A percentile compares a stretch with the other conserved stretches of the same genome.
Evolutionary conservation across 2,329 filamentous ascomycete genomes (phyloP).

Genomic region (Trichoderma atroviride): DNA sequence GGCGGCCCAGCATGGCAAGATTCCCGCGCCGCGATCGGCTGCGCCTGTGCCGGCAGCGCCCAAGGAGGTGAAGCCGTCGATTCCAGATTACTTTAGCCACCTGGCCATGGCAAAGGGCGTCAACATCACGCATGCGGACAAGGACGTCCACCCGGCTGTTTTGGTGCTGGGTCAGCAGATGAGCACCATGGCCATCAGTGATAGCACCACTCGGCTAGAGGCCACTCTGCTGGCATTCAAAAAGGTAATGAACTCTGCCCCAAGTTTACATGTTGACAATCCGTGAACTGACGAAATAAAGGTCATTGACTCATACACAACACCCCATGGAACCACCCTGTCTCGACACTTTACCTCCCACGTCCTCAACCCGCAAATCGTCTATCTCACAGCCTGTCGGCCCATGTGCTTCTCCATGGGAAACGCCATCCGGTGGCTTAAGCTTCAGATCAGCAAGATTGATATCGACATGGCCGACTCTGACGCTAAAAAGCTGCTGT

Average conservation of each 20-base stretch:
- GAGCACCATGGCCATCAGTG: conserved; percentile 83
- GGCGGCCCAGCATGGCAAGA: conserved; percentile 39
- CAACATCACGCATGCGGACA: conserved; percentile 61
- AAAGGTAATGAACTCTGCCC: conserved; percentile 55
- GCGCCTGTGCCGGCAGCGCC: conserved; percentile 41
- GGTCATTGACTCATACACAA: conserved; percentile 92
- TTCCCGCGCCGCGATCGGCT: conserved; percentile 38
- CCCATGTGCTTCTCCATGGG: conserved; percentile 96
- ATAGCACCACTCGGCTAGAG: conserved; percentile 85
- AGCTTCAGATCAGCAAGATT: conserved; percentile 87
- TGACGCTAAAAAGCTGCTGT: conserved; percentile 77
- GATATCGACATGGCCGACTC: conserved; percentile 83
- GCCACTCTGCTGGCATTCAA: conserved; percentile 89
- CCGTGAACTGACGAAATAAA: conserved; percentile 41
- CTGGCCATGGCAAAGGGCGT: conserved; percentile 68
- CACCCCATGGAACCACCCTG: conserved; percentile 80
- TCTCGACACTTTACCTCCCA: conserved; percentile 90
- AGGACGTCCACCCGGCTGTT: conserved; percentile 84
- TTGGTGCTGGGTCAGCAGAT: conserved; percentile 87
- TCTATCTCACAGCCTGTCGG: conserved; percentile 90
- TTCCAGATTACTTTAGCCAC: conserved; percentile 78
- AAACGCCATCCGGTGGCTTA: conserved; percentile 92
- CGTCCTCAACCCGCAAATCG: conserved; percentile 90
- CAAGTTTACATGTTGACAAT: neutral
- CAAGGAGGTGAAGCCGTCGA: conserved; percentile 61